These are phyloP conservation scores for Rhodotorula mucilaginosa DNA, from an alignment of 1,284 basidiomycete species.

Conservation along the genomic window DNA sequence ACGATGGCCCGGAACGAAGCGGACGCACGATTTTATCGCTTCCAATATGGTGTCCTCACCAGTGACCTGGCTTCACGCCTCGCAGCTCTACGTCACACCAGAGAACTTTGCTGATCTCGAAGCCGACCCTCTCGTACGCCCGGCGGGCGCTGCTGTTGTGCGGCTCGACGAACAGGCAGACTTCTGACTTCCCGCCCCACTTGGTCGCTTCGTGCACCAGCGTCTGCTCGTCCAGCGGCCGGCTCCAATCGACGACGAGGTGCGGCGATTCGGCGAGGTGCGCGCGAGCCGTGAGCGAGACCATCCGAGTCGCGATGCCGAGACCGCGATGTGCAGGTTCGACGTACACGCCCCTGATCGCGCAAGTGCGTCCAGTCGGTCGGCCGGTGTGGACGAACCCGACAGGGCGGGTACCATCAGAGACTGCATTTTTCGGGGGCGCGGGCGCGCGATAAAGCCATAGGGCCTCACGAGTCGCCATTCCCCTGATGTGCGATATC, in stretches of 20 bases:
- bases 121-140: constrained; percentile 18
- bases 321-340: not conserved
- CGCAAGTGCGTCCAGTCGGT: constrained; percentile 15
- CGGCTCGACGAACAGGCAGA: constrained; percentile 26
- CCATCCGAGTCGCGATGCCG: constrained; percentile 19
- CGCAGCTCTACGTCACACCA: constrained; percentile 17
- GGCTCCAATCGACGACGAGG: not conserved
- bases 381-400: constrained; percentile 19
- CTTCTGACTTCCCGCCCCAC: constrained; percentile 22
- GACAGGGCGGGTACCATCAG: not conserved
- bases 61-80: constrained; percentile 17
- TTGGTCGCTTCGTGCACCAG: constrained; percentile 1
- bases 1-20: not conserved
- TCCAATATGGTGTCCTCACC: constrained; percentile 6
- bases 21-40: not conserved
- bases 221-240: no score
- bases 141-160: not conserved
- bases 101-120: not conserved
- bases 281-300: not conserved
- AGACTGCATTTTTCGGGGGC: no score
- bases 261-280: constrained; percentile 10
- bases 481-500: not conserved
- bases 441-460: constrained; percentile 20
- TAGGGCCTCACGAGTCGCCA: not conserved
- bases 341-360: constrained; percentile 23